phyloP scores from a whole-genome alignment of 2,329 filamentous ascomycete species.

The Corinectria fuckeliana region DNA sequence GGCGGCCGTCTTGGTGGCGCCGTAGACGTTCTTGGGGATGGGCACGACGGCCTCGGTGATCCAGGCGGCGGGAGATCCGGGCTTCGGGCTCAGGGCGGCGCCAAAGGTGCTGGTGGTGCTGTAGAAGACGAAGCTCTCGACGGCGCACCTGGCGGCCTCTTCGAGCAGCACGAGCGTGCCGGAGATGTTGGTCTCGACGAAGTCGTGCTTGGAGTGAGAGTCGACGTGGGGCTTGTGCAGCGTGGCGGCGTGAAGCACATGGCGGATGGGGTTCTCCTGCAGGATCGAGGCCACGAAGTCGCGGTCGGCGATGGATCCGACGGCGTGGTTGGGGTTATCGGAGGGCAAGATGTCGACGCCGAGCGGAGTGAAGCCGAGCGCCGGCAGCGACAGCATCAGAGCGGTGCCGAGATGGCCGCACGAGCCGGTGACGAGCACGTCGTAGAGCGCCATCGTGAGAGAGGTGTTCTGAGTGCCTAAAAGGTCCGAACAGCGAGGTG shows the following conservation, averaged over 20 bases:
- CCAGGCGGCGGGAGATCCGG: constrained; percentile 49
- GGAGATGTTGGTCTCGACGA: constrained; percentile 53
- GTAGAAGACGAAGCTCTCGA: constrained; percentile 52
- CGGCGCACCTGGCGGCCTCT: constrained; percentile 39
- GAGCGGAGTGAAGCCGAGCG: constrained; percentile 47
- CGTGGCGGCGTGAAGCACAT: constrained; percentile 54
- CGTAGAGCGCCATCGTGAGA: constrained; percentile 26
- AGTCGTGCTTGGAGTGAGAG: constrained; percentile 52
- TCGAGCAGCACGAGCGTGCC: constrained; percentile 53
- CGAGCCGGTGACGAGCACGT: constrained; percentile 55
- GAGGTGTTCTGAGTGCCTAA: no score
- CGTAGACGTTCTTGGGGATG: constrained; percentile 56
- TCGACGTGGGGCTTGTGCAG: constrained; percentile 56
- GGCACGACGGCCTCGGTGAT: constrained; percentile 51
- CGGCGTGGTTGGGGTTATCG: constrained; percentile 44
- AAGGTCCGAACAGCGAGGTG: background rate
- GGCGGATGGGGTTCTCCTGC: constrained; percentile 41
- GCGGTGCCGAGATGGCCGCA: constrained; percentile 55
- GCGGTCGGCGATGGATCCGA: constrained; percentile 48
- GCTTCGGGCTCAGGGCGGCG: constrained; percentile 45
- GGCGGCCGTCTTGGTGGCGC: constrained; percentile 55
- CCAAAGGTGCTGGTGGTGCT: constrained; percentile 56
- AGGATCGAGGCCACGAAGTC: constrained; percentile 43
- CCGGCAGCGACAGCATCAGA: constrained; percentile 51
- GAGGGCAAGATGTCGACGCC: constrained; percentile 53